phyloP scores from a whole-genome alignment of 1,139 yeast genomes.

The Groenewaldozyma auringiensis region DNA sequence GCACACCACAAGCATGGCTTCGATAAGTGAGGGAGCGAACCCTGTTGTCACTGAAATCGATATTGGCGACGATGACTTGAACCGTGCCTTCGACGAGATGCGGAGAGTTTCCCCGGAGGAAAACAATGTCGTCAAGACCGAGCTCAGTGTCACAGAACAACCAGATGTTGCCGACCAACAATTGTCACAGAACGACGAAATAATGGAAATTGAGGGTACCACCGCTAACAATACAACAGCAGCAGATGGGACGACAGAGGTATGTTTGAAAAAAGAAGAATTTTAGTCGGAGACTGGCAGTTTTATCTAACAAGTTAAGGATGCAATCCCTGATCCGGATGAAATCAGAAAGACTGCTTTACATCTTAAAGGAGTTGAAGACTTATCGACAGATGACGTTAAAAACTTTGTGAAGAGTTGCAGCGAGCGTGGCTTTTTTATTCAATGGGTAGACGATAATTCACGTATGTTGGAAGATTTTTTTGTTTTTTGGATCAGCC shows the following conservation, averaged over 20 bases:
- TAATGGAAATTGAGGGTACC: no score
- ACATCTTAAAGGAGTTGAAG: slow-evolving; percentile 57
- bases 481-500: no score
- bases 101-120: slow-evolving; percentile 1
- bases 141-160: neutral
- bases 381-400: slow-evolving; percentile 56
- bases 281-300: no score
- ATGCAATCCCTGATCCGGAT: no score
- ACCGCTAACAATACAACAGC: no score
- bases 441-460: slow-evolving; percentile 68
- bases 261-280: no score
- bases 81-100: neutral
- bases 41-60: slow-evolving; percentile 7
- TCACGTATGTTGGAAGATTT: slow-evolving; percentile 36
- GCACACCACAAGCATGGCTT: neutral
- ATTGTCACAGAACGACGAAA: no score
- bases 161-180: no score
- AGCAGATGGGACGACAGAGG: no score
- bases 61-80: slow-evolving; percentile 7
- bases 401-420: slow-evolving; percentile 42
- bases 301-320: no score
- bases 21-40: neutral
- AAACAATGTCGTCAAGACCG: neutral
- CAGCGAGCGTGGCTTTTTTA: slow-evolving; percentile 35
- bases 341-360: slow-evolving; percentile 38